Evolutionary conservation across 306 rosid genomes (phyloP).

Genomic region (Ormosia semicastrata): DNA sequence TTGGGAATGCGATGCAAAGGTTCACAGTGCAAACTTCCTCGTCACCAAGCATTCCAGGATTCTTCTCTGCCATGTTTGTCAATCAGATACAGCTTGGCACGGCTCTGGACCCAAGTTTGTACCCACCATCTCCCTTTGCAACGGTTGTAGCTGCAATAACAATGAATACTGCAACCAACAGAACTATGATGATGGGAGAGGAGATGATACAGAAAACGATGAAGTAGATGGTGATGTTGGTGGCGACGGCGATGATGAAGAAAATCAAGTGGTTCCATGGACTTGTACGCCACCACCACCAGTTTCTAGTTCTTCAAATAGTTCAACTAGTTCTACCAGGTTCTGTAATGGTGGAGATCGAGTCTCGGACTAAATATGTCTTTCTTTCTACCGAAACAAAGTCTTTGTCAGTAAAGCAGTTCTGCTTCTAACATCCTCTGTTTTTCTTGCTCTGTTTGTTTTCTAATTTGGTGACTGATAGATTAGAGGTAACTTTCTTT

Average conservation of each 20-base stretch:
- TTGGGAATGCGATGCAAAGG: conserved; percentile 76
- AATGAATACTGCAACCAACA: neutral
- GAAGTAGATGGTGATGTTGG: neutral
- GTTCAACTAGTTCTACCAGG: conserved; percentile 28
- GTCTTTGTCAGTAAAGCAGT: neutral
- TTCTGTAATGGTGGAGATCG: conserved; percentile 30
- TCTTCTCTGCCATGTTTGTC: conserved; percentile 77
- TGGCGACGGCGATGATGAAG: conserved; percentile 40
- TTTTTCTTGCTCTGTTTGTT: neutral
- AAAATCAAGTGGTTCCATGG: conserved; percentile 85
- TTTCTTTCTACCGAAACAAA: neutral
- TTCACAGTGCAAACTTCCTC: conserved; percentile 74
- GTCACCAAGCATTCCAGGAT: conserved; percentile 63
- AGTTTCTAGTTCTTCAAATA: conserved; percentile 48
- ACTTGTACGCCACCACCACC: conserved; percentile 47
- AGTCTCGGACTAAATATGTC: neutral
- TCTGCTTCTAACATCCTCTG: neutral
- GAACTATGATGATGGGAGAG: neutral
- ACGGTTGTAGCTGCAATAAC: conserved; percentile 26
- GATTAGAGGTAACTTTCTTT: neutral
- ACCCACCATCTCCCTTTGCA: conserved; percentile 66
- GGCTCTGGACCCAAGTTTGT: conserved; percentile 71
- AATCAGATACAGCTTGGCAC: conserved; percentile 63
- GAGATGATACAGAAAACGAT: neutral
- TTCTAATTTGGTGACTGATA: neutral